Evolutionary conservation across 192 early-diverging fungal species (phyloP), one percentile per base, ranked within the genome.

Genomic region (Backusella tuberculispora): DNA sequence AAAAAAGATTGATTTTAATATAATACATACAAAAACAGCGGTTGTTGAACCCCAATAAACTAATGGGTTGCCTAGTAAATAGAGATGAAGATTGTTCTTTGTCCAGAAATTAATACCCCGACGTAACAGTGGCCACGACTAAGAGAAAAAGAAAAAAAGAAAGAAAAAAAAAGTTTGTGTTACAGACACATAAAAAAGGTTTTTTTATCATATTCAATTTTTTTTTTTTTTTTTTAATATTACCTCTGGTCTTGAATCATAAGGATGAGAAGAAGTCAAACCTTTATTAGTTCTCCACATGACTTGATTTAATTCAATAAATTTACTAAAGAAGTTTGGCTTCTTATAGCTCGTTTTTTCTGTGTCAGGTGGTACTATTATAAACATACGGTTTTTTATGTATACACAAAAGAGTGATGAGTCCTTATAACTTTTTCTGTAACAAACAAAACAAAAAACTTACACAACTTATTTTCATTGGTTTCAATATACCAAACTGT

Each of bases 71-170:
- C 97, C 97, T 6, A 99, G 75, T 24, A 99, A 83, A 84, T 98
- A 98, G 76, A 99, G 93, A 74, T 90, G 84, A 19, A 86, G 87
- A 56, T 92, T 88, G 24, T 87, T 84, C 34, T 88, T 89, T 63
- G 94, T 93, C 88, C 89, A 95, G 83, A 98, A 99, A 38, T 92
- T 95, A 80, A 99, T 97, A 40, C 98, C 98, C 63, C 95, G 91
- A 37, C 88, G 85, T 42, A 98, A 81, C 73, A 93, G 88, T 43
- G 95, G 92, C 98, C 98, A 99, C 12, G 91, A 85, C 72, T 89
- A 85, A 13, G 4, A 38, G 3, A 46, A 60, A 71, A 60, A 8
- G 2, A n/a, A n/a, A n/a, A n/a, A n/a, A n/a, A n/a, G n/a, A n/a
- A 19, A 29, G 29, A 74, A 46, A 14, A 40, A 41, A 47, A 44